These are phyloP conservation scores for Trichoderma koningii DNA, from an alignment of 2,329 filamentous ascomycete genomes.

Conservation along the genomic window DNA sequence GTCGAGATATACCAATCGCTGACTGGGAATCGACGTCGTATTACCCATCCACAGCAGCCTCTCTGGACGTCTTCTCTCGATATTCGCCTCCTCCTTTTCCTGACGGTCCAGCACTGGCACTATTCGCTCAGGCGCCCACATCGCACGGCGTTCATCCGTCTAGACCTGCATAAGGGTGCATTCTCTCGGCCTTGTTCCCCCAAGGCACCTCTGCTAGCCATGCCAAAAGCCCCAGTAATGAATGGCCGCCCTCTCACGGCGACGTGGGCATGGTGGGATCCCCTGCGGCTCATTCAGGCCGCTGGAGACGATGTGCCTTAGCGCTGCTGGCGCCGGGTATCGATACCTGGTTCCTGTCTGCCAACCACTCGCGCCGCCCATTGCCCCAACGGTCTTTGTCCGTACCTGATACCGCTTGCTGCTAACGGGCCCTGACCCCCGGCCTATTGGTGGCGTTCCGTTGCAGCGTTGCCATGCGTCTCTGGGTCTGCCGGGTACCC, in stretches of 20 bases:
- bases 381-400: no score
- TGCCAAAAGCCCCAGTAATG: no score
- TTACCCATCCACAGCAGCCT: no score
- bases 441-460: slow-evolving; percentile 14
- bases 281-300: slow-evolving; percentile 19
- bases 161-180: slow-evolving; percentile 13
- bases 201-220: slow-evolving; percentile 1
- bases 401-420: slow-evolving; percentile 1
- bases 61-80: background rate
- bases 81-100: background rate
- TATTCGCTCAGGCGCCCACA: background rate
- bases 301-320: slow-evolving; percentile 14
- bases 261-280: slow-evolving; percentile 23
- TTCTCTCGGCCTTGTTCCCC: slow-evolving; percentile 6
- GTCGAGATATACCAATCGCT: background rate
- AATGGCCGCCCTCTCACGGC: background rate
- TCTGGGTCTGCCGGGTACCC: slow-evolving; percentile 10
- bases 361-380: no score
- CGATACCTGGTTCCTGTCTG: background rate
- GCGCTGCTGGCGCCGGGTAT: slow-evolving; percentile 8
- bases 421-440: background rate
- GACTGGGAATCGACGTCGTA: no score
- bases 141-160: slow-evolving; percentile 2
- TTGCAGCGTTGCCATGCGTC: slow-evolving; percentile 25
- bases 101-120: background rate